Percentiles rank a stretch among this genome's conserved stretches.
Evolutionary conservation across 192 early-diverging fungal genomes (phyloP).

Genomic region (Oehlia diaphana): DNA sequence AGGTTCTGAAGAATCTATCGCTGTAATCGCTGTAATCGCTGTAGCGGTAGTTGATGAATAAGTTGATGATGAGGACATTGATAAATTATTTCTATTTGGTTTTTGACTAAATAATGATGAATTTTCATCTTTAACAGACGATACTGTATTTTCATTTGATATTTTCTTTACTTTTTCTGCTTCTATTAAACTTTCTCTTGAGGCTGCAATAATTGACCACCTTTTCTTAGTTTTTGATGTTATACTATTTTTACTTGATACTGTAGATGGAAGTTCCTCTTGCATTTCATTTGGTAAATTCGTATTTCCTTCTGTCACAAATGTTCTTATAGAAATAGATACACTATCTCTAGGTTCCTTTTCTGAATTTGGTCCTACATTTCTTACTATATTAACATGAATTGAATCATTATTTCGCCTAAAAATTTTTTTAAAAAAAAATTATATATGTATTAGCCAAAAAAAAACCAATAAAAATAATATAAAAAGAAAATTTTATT

Average conservation of each 20-base stretch:
- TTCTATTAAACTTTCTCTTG: background rate
- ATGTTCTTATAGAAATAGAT: background rate
- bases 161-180: background rate
- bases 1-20: background rate
- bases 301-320: background rate
- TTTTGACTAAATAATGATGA: background rate
- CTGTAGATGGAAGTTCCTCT: background rate
- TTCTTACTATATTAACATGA: background rate
- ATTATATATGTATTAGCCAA: background rate
- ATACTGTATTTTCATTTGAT: background rate
- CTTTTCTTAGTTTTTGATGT: background rate
- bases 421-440: background rate
- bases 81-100: background rate
- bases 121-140: background rate
- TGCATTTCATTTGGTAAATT: background rate
- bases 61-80: background rate
- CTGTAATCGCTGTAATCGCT: background rate
- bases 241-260: background rate
- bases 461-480: too few species aligned
- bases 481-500: background rate
- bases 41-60: background rate
- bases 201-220: background rate
- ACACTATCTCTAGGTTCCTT: background rate
- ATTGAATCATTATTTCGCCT: background rate
- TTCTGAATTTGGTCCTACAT: background rate